phyloP scores from a whole-genome alignment of 345 rosid genomes.

The Acer saccharum region DNA sequence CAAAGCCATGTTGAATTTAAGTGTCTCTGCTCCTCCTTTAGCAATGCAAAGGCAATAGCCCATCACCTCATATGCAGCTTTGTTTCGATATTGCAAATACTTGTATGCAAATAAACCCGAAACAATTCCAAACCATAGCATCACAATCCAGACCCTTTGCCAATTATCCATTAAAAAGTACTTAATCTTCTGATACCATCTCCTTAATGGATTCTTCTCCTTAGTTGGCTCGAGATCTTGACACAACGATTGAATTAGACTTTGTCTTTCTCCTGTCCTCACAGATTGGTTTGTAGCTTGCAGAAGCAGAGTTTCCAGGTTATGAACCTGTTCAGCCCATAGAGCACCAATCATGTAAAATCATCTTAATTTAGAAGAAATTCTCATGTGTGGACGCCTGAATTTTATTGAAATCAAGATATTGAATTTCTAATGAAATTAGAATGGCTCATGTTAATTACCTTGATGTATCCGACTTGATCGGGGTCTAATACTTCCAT shows the following conservation, averaged over 20 bases:
- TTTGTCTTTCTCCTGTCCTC: slow-evolving; percentile 56
- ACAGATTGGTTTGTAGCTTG: slow-evolving; percentile 85
- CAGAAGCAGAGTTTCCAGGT: slow-evolving; percentile 68
- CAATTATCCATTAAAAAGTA: slow-evolving; percentile 80
- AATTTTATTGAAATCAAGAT: too few relatives aligned
- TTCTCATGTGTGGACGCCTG: too few relatives aligned
- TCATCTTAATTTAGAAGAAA: too few relatives aligned
- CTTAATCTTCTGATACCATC: slow-evolving; percentile 45
- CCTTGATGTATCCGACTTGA: slow-evolving; percentile 77
- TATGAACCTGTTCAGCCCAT: slow-evolving; percentile 44
- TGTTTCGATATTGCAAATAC: slow-evolving; percentile 61
- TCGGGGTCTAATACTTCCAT: slow-evolving; percentile 91
- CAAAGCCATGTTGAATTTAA: slow-evolving; percentile 88
- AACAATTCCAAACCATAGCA: slow-evolving; percentile 64
- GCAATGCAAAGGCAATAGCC: slow-evolving; percentile 83
- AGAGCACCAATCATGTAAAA: not conserved
- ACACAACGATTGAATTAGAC: slow-evolving; percentile 71
- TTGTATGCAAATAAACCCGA: slow-evolving; percentile 69
- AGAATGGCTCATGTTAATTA: slow-evolving; percentile 13
- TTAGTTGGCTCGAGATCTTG: slow-evolving; percentile 76
- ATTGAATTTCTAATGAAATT: too few relatives aligned
- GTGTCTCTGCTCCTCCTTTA: slow-evolving; percentile 86
- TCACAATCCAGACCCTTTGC: slow-evolving; percentile 84
- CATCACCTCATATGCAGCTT: slow-evolving; percentile 61
- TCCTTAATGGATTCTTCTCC: slow-evolving; percentile 50